phyloP scores from a whole-genome alignment of 148 eudicot species.

The Rheum nobile region DNA sequence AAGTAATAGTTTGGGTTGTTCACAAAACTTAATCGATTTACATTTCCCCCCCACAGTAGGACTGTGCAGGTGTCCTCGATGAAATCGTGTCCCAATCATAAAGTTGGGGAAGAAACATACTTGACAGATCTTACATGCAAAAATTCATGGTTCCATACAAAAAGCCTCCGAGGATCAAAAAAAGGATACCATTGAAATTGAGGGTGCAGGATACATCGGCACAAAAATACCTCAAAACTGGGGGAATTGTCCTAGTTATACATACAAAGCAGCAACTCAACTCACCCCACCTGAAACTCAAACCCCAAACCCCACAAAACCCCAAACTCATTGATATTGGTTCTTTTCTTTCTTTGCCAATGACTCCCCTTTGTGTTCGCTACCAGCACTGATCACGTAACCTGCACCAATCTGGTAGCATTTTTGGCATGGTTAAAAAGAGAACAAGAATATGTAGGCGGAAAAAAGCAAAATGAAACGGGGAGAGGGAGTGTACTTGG shows the following conservation, averaged over 20 bases:
- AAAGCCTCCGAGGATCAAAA: not conserved
- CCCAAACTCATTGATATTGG: constrained; percentile 12
- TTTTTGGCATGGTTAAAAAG: not conserved
- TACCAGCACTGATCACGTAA: constrained; percentile 69
- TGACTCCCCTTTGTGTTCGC: constrained; percentile 78
- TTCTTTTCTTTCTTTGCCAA: constrained; percentile 62
- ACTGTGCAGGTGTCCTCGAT: too few species aligned
- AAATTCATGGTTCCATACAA: not conserved
- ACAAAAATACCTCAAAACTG: constrained; percentile 8
- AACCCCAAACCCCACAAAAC: not conserved
- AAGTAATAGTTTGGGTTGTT: too few species aligned
- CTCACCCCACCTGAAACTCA: not conserved
- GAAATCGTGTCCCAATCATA: too few species aligned
- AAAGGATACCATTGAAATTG: not conserved
- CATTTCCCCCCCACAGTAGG: too few species aligned
- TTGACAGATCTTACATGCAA: not conserved
- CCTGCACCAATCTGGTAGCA: constrained; percentile 46
- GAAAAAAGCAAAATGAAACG: not conserved
- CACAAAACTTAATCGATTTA: too few species aligned
- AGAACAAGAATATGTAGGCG: not conserved
- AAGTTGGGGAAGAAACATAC: not conserved
- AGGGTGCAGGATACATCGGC: not conserved
- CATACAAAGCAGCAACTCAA: not conserved
- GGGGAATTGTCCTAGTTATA: not conserved
- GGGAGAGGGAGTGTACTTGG: constrained; percentile 41